These are phyloP conservation scores for Lizonia empirigonia DNA, from an alignment of 2,329 filamentous ascomycete genomes.

Conservation along the genomic window DNA sequence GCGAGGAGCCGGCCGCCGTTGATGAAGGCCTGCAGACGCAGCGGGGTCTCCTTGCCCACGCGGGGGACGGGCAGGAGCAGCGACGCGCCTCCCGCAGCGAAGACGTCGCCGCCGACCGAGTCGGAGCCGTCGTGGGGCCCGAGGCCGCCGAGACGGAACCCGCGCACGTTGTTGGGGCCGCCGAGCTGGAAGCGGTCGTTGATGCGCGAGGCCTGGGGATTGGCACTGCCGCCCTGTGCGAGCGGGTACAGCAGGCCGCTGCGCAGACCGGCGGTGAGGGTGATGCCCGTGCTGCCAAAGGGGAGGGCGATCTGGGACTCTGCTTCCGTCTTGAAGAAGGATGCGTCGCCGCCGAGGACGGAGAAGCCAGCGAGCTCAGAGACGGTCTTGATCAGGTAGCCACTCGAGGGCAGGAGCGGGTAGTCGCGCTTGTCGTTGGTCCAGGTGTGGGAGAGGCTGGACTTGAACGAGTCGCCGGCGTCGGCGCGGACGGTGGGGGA, in stretches of 20 bases:
- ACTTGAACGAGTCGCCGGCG: conserved; percentile 90
- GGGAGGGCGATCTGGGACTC: conserved; percentile 80
- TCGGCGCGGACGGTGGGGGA: conserved; percentile 82
- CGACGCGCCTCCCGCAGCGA: conserved; percentile 85
- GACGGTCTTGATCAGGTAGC: conserved; percentile 78
- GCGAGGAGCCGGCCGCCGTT: conserved; percentile 87
- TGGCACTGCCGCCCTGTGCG: conserved; percentile 62
- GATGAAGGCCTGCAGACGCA: conserved; percentile 87
- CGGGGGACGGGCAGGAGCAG: conserved; percentile 84
- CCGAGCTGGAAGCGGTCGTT: conserved; percentile 96
- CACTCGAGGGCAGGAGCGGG: conserved; percentile 79
- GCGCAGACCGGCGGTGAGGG: conserved; percentile 80
- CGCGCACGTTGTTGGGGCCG: conserved; percentile 91
- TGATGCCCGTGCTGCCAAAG: conserved; percentile 76
- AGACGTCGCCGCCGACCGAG: conserved; percentile 88
- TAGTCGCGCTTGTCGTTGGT: conserved; percentile 81
- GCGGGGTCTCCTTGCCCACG: conserved; percentile 78
- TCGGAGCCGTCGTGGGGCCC: conserved; percentile 87
- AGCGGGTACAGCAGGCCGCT: conserved; percentile 85
- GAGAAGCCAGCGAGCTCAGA: conserved; percentile 89
- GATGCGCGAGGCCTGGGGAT: conserved; percentile 73
- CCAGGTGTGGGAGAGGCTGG: conserved; percentile 81
- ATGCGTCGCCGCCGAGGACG: conserved; percentile 82
- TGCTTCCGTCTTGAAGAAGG: conserved; percentile 91
- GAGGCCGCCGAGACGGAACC: conserved; percentile 87